Evolutionary conservation across 2,329 filamentous ascomycete genomes (phyloP), one percentile per base, ranked within the genome.

Genomic region (Botryotinia globosa): DNA sequence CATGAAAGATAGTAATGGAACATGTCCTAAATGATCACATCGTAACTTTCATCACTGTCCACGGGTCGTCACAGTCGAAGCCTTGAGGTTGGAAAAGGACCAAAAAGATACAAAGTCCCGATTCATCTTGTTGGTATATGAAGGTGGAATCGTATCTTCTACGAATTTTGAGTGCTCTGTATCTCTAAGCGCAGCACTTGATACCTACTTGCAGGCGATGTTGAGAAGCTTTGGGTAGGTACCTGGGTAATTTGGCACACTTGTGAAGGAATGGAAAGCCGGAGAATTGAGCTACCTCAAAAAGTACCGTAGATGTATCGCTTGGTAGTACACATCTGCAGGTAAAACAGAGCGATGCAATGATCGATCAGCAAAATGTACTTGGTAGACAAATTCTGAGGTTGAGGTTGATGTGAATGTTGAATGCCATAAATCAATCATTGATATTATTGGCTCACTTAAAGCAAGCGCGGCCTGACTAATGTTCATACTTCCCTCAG

Each of bases 121-220:
- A 14, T 44, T 29, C 12, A 9, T 63, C 16, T 44, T 29, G 39
- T 29, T 44, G 25, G 16, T 29, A n/a, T 32, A 18, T 32, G 7
- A 56, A 56, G 51, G 51, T 32, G n/a, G 29, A 34, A 34, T 32
- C 12, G 2, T 22, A 10, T 22, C 34, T 39, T 48, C 4, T 22
- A 32, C 18, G 18, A 42, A 32, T 9, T 7, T 29, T 20, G 10
- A 3, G 20, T 68, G 34, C n/a, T 42, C 4, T 25, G 20, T 25
- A 56, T 67, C n/a, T 67, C 65, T 42, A 32, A 7, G 32, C 16
- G 25, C 29, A 67, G 39, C n/a, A 67, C 65, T 56, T 42, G 65
- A 42, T 42, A 56, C 48, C n/a, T 67, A 32, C 48, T 54, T 56
- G 64, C 20, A 42, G 48, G 39, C 39, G 45, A 25, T 54, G 45